These are phyloP conservation scores for Ceratopteris richardii DNA, from an alignment of 75 land plant genomes.

Conservation along the genomic window DNA sequence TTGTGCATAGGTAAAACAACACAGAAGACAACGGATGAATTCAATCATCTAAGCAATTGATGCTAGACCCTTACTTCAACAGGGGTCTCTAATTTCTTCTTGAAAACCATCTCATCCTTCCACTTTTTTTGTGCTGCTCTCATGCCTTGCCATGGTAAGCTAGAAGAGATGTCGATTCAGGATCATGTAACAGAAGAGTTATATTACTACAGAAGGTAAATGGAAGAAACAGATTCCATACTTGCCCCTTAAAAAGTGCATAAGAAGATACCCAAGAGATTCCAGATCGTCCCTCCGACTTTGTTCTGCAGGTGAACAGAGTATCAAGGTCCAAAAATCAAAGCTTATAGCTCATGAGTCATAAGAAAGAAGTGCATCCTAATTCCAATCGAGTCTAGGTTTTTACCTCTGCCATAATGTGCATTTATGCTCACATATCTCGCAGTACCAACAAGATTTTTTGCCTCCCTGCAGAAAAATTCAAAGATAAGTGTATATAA, in stretches of 20 bases:
- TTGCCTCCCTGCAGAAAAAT: slow-evolving; percentile 12
- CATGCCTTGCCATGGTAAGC: slow-evolving; percentile 53
- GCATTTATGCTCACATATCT: slow-evolving; percentile 28
- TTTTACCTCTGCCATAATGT: slow-evolving; percentile 20
- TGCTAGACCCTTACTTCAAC: slow-evolving; percentile 2
- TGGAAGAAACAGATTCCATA: slow-evolving; percentile 8
- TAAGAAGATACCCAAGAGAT: slow-evolving; percentile 45
- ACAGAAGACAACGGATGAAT: background rate
- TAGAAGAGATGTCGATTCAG: slow-evolving; percentile 2
- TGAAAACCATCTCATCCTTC: slow-evolving; percentile 36
- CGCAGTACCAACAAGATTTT: slow-evolving; percentile 29
- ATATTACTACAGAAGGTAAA: too few species aligned
- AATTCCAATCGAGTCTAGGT: background rate
- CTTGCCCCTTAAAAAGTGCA: slow-evolving; percentile 49
- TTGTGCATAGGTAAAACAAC: background rate
- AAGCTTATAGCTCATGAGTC: too few species aligned
- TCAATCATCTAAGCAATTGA: background rate
- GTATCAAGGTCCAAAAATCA: too few species aligned
- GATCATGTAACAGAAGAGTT: too few species aligned
- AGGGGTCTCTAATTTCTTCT: slow-evolving; percentile 35
- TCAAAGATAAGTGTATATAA: background rate
- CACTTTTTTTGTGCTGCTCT: slow-evolving; percentile 36
- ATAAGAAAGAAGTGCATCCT: background rate
- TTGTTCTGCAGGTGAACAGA: slow-evolving; percentile 44
- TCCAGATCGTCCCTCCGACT: slow-evolving; percentile 50